Evolutionary conservation across 139 green algal species (phyloP).

Genomic region (Micractinium sp.): DNA sequence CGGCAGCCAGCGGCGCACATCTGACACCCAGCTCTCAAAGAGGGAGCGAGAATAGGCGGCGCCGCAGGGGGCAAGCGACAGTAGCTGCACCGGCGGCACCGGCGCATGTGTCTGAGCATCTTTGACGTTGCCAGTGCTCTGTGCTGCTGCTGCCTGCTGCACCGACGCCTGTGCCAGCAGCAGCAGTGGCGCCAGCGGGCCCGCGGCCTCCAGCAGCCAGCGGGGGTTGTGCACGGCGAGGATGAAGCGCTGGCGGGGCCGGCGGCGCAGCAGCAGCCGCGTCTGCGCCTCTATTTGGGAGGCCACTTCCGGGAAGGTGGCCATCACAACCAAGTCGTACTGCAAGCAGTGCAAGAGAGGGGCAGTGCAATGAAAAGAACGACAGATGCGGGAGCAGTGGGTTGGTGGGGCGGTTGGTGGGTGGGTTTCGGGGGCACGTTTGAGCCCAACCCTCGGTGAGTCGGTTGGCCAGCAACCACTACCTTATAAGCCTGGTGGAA

Average conservation of each 20-base stretch:
- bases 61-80: not conserved
- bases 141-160: not conserved
- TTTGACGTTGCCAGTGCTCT: not conserved
- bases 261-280: not conserved
- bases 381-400: not conserved
- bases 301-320: not conserved
- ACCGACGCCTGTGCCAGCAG: not conserved
- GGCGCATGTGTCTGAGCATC: no score
- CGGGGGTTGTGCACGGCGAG: conserved; percentile 1
- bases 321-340: not conserved
- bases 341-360: not conserved
- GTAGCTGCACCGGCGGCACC: conserved; percentile 2
- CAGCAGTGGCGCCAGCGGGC: not conserved
- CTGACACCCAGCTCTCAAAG: not conserved
- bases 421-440: no score
- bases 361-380: not conserved
- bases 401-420: no score
- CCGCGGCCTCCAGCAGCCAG: not conserved
- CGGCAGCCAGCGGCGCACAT: not conserved
- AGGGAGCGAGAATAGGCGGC: not conserved
- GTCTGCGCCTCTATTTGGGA: not conserved
- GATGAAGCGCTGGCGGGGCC: not conserved
- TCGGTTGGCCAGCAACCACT: not conserved
- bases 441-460: no score
- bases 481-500: not conserved